Evolutionary conservation across 2,329 filamentous ascomycete species (phyloP).

Genomic region (Trichoderma sp.): DNA sequence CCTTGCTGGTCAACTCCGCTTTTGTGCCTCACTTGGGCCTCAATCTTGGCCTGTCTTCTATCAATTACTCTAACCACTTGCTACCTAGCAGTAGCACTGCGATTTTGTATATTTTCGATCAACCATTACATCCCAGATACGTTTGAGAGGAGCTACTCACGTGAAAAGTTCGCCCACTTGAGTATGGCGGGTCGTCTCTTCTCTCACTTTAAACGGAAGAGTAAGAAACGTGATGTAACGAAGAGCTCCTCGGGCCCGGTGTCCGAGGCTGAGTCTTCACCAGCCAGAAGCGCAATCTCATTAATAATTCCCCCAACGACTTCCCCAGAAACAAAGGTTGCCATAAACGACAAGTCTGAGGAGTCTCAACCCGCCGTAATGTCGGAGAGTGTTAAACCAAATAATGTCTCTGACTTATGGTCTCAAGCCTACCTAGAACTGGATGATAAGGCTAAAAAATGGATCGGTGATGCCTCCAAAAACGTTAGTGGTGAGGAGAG

Average conservation of each 20-base stretch:
- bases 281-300: not conserved
- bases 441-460: not conserved
- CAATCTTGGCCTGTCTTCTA: not conserved
- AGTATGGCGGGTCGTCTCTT: not conserved
- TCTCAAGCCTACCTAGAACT: not conserved
- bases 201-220: not conserved
- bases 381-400: not conserved
- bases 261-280: not conserved
- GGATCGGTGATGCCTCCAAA: not conserved
- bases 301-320: not conserved
- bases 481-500: not conserved
- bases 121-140: not conserved
- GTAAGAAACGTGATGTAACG: not conserved
- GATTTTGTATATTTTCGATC: not conserved
- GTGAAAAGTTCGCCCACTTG: too few species aligned
- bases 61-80: too few species aligned
- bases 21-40: not conserved
- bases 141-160: too few species aligned
- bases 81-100: not conserved
- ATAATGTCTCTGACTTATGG: not conserved
- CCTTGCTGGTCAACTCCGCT: not conserved
- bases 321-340: not conserved
- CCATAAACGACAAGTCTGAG: not conserved
- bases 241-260: not conserved
- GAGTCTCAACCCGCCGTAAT: not conserved